Percentiles rank a stretch among this genome's conserved stretches.
Conservation (phyloP, 495 filamentous ascomycete species). For the Annulohypoxylon stygium region DNA sequence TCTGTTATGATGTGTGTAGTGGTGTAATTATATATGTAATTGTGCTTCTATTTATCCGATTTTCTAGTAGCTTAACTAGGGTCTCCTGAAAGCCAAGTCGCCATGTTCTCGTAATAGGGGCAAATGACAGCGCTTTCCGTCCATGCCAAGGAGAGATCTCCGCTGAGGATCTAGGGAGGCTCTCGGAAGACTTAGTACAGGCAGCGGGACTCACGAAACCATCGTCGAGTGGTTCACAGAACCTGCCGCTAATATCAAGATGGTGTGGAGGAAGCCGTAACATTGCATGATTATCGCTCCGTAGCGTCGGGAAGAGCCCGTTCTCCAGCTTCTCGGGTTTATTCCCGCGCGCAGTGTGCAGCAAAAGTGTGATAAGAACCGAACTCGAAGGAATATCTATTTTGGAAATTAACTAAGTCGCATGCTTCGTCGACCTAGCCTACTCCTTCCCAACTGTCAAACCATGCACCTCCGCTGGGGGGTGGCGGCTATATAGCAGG, state of each 20-base stretch:
- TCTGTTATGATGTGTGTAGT: background rate
- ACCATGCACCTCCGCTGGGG: conserved; percentile 1
- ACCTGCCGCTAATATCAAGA: conserved; percentile 29
- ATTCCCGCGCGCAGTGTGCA: conserved; percentile 37
- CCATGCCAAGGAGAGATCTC: conserved; percentile 45
- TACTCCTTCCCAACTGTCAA: conserved; percentile 30
- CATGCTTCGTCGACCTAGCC: conserved; percentile 19
- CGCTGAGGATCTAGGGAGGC: conserved; percentile 38
- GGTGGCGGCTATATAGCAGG: conserved; percentile 25
- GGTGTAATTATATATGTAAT: background rate
- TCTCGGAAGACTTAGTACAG: conserved; percentile 26
- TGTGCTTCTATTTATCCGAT: background rate
- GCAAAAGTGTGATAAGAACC: conserved; percentile 33
- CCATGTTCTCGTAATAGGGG: conserved; percentile 9
- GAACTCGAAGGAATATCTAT: conserved; percentile 27
- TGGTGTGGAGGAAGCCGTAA: conserved; percentile 35
- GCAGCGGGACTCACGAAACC: conserved; percentile 32
- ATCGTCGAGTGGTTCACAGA: conserved; percentile 24
- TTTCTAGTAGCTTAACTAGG: conserved; percentile 15
- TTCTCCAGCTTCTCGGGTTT: conserved; percentile 41
- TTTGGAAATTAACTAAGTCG: conserved; percentile 25
- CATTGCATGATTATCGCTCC: conserved; percentile 41
- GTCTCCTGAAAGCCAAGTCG: conserved; percentile 4
- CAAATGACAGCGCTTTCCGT: conserved; percentile 37
- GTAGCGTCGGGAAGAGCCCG: conserved; percentile 45